Conservation (phyloP, 2,329 filamentous ascomycete genomes). For the Exophiala calicioides region DNA sequence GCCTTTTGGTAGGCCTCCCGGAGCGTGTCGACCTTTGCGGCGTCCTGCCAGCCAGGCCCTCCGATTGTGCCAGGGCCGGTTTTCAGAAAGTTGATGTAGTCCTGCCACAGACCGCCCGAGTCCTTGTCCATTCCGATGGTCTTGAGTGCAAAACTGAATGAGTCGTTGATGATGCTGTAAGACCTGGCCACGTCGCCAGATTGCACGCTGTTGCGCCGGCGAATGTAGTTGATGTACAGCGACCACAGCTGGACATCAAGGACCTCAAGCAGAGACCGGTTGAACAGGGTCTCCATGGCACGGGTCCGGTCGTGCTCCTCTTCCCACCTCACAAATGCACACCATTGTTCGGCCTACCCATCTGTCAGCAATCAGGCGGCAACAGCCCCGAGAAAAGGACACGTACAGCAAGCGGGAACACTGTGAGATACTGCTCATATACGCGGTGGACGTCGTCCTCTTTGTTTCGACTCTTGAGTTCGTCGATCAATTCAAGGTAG, state of each 20-base stretch:
- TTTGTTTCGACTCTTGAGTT: constrained; percentile 79
- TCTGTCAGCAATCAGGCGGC: constrained; percentile 38
- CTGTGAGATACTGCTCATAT: constrained; percentile 82
- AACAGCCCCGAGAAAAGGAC: constrained; percentile 14
- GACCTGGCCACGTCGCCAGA: constrained; percentile 75
- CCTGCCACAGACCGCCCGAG: constrained; percentile 84
- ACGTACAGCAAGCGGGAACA: constrained; percentile 91
- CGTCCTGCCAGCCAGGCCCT: constrained; percentile 89
- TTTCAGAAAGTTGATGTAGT: constrained; percentile 93
- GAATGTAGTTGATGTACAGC: constrained; percentile 91
- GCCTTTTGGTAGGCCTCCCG: constrained; percentile 91
- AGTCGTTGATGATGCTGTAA: constrained; percentile 75
- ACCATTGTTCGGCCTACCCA: constrained; percentile 82
- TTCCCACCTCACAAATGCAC: constrained; percentile 85
- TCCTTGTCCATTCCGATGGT: constrained; percentile 91
- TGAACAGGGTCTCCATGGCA: constrained; percentile 80
- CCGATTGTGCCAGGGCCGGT: constrained; percentile 82
- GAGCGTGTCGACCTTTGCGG: constrained; percentile 94
- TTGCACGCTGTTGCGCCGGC: constrained; percentile 82
- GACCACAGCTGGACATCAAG: constrained; percentile 88
- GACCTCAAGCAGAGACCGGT: constrained; percentile 72
- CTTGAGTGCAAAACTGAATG: constrained; percentile 89
- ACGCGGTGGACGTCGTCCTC: constrained; percentile 75
- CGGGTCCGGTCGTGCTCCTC: constrained; percentile 79
- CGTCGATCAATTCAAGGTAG: constrained; percentile 83